Conservation (phyloP, 495 filamentous ascomycete genomes). For the Talaromyces stipitatus region DNA sequence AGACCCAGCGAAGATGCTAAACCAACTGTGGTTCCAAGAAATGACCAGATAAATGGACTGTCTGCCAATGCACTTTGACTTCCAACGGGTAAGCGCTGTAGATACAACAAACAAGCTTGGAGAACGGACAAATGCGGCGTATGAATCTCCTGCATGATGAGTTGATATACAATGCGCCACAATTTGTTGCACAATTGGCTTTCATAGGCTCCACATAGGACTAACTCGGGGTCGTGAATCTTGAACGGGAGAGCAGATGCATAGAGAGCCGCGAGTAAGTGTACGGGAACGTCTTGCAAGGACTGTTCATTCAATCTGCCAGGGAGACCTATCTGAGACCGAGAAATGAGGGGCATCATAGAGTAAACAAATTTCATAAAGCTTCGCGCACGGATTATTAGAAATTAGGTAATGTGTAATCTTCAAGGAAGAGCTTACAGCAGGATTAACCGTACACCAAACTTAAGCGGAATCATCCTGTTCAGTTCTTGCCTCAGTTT, state of each 20-base stretch:
- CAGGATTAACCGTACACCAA: slow-evolving; percentile 20
- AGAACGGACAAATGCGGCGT: slow-evolving; percentile 25
- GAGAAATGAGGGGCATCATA: slow-evolving; percentile 23
- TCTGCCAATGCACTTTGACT: slow-evolving; percentile 17
- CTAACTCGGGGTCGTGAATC: neutral
- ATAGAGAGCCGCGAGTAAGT: slow-evolving; percentile 29
- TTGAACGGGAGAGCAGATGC: slow-evolving; percentile 26
- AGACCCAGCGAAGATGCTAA: slow-evolving; percentile 52
- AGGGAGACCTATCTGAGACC: slow-evolving; percentile 19
- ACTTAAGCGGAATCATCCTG: slow-evolving; percentile 18
- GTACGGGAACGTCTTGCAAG: slow-evolving; percentile 18
- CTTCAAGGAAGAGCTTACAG: slow-evolving; percentile 15
- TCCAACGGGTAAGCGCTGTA: slow-evolving; percentile 17
- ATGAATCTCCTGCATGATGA: slow-evolving; percentile 27
- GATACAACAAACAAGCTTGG: slow-evolving; percentile 27
- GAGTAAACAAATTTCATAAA: slow-evolving; percentile 27
- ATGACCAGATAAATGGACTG: slow-evolving; percentile 28
- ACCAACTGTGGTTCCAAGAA: slow-evolving; percentile 26
- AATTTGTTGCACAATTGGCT: slow-evolving; percentile 17
- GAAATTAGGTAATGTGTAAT: neutral
- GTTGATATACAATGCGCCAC: slow-evolving; percentile 27
- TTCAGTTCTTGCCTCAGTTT: slow-evolving; percentile 17
- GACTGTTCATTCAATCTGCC: neutral
- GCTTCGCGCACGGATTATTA: slow-evolving; percentile 8
- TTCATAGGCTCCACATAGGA: slow-evolving; percentile 17